Evolutionary conservation across 2,329 filamentous ascomycete species (phyloP), one percentile per base, ranked within the genome.

Genomic region (Sporothrix curviconia): DNA sequence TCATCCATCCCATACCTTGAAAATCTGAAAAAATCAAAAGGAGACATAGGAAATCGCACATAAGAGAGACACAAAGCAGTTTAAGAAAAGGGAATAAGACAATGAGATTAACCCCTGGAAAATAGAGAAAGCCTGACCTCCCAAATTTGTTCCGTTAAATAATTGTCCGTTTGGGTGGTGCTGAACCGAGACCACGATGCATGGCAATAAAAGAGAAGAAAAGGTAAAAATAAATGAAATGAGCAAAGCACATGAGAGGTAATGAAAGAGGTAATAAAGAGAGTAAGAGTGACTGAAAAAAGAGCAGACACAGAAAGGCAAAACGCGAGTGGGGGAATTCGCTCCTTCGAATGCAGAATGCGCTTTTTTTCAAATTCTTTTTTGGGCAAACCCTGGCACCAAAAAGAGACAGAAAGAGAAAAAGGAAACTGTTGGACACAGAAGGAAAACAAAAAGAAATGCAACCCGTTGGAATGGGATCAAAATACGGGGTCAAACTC

Each of bases 401-500:
- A 47, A 57, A 34, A 5, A 32, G 28, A 32, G 6, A 6, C n/a
- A 57, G 17, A 44, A 46, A 37, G 25, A 43, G 34, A 61, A 55
- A 50, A 40, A 44, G n/a, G 19, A 53, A 52, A 40, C 39, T 46
- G 28, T 52, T 53, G 19, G 39, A 43, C 30, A 47, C 47, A 57
- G 50, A 32, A 25, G 40, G 32, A 54, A 19, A 14, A 25, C 8
- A 28, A 28, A 42, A 52, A 28, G 14, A 68, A 69, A 54, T 63
- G 36, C 34, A 40, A 51, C 34, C 49, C 22, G 32, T 40, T n/a
- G 22, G 17, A 43, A 22, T 25, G 24, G 37, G 51, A 34, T n/a
- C 39, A 17, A 68, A 69, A 56, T 61, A 46, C n/a, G 19, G 4
- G 15, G 34, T n/a, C 12, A 34, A 55, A 44, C 28, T 37, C 42